Evolutionary conservation across 228 moss, liverwort and hornwort species (phyloP).

Genomic region (Sphagnum magellanicum): DNA sequence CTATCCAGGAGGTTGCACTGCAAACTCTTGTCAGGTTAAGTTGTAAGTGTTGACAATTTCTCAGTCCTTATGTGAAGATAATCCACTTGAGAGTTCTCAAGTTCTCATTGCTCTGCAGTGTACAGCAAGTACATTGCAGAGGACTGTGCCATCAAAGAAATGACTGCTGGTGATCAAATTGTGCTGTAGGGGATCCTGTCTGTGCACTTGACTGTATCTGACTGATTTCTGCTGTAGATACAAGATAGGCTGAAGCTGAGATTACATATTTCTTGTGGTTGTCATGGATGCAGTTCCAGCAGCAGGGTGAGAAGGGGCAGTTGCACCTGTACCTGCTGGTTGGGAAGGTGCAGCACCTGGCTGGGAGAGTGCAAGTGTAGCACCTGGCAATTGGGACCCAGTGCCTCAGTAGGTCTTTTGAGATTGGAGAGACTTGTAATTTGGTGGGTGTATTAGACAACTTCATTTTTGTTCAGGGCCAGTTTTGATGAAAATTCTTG

Average conservation of each 20-base stretch:
- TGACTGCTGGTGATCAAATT: background rate
- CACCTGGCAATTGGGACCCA: slow-evolving; percentile 6
- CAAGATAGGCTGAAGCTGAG: background rate
- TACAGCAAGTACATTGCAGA: too few species aligned
- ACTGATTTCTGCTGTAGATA: background rate
- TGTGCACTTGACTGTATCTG: background rate
- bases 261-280: background rate
- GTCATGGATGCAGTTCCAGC: slow-evolving; percentile 6
- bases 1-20: too few species aligned
- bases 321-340: slow-evolving; percentile 27
- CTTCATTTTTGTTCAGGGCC: too few species aligned
- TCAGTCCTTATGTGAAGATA: too few species aligned
- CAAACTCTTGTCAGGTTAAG: background rate
- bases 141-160: background rate
- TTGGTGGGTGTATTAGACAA: too few species aligned
- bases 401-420: slow-evolving; percentile 9
- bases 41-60: background rate
- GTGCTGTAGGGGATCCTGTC: too few species aligned
- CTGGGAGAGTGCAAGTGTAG: slow-evolving; percentile 38
- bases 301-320: slow-evolving; percentile 26
- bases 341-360: slow-evolving; percentile 49
- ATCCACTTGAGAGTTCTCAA: too few species aligned
- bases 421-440: too few species aligned
- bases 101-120: too few species aligned
- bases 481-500: too few species aligned